Evolutionary conservation across 306 rosid genomes (phyloP).

Genomic region (Citrullus colocynthis): DNA sequence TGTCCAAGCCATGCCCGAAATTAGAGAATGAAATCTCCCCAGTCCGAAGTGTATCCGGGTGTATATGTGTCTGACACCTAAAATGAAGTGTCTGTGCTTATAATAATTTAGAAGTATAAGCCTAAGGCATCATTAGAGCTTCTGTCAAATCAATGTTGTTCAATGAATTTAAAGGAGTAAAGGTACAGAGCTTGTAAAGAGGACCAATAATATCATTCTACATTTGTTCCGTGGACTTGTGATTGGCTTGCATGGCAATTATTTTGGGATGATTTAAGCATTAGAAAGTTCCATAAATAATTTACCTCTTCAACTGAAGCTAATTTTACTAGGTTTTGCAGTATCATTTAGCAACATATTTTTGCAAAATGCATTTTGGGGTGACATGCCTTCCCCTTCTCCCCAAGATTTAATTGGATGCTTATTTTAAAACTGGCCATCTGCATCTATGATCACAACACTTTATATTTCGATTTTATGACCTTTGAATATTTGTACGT

Average conservation of each 20-base stretch:
- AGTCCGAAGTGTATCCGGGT: no score
- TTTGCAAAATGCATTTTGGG: background rate
- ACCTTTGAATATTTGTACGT: constrained; percentile 12
- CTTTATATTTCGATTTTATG: background rate
- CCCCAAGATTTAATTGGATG: background rate
- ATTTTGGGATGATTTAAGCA: background rate
- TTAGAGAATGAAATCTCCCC: no score
- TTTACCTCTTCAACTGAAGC: background rate
- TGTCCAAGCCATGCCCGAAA: no score
- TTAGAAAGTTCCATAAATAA: background rate
- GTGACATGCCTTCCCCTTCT: background rate
- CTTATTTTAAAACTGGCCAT: background rate
- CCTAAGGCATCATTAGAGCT: background rate
- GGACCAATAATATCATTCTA: background rate
- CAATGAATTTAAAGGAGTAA: background rate
- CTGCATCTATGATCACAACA: background rate
- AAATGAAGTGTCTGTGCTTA: no score
- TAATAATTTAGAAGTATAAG: background rate
- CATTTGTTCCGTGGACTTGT: background rate
- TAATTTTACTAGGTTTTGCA: background rate
- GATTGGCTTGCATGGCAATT: background rate
- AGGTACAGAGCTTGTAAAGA: background rate
- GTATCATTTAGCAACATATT: background rate
- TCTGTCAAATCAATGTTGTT: background rate
- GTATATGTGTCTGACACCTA: no score